Base-by-base conservation (phyloP, 108 stramenopile genomes). In the Fragilariopsis cylindrus region DNA sequence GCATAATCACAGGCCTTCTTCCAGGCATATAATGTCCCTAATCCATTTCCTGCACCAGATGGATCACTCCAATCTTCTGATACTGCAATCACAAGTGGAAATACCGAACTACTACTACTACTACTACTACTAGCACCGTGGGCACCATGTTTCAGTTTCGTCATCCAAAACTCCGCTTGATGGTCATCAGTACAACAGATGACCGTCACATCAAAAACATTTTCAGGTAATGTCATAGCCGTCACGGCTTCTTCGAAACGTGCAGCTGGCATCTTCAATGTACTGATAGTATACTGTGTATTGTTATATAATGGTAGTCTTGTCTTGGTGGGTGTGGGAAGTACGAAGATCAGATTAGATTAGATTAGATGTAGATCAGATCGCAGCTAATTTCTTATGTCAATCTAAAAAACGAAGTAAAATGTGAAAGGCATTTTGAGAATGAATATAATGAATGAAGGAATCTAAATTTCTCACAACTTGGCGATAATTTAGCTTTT, bases 141-240 rank as follows among this genome's bases (percentile, higher is more conserved):
- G 54, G 45, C 12, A 48, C 30, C 41, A 43, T 58, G 57, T 47
- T 85, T 71, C 9, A 98, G 82, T n/a, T 96, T 92, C 18, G 90
- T 80, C 90, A 95, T 98, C 98, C 98, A 99, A 80, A 97, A 99
- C 39, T 85, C 79, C n/a, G 98, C 98, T 77, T 99, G 97, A 57
- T 89, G 82, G 60, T 96, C 94, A 76, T 96, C 96, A 18, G 95
- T 96, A 30, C 95, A 96, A 83, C 98, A 99, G 60, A 98, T 90
- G 70, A 99, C 97, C 67, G 96, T 93, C 43, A 97, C 97, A 75
- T 98, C 96, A 81, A 90, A 99, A 40, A 85, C 68, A 70, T 89
- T 75, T 63, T 86, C 56, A 19, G 84, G 62, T 49, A 80, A 40
- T 53, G 89, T 93, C 86, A 95, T 95, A 70, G 88, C 88, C 55